Conservation (phyloP, 1,139 yeast species). For the Hansenula sp. region DNA sequence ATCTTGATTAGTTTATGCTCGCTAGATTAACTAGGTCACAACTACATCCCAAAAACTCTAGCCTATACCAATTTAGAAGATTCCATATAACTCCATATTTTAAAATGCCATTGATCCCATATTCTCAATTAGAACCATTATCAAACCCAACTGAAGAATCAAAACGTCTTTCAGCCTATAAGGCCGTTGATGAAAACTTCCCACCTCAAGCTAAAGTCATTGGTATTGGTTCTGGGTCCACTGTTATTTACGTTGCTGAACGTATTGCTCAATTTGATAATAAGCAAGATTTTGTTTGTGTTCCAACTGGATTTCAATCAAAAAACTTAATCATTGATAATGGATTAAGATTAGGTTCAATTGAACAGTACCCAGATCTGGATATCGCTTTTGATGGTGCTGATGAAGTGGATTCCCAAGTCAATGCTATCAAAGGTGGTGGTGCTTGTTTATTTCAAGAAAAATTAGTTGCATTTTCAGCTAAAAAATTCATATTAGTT, state of each 20-base stretch:
- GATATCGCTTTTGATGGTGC: constrained; percentile 99
- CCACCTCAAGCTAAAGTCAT: constrained; percentile 67
- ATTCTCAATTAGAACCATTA: constrained; percentile 22
- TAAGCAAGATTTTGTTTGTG: constrained; percentile 63
- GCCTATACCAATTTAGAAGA: too few relatives aligned
- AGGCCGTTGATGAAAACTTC: constrained; percentile 88
- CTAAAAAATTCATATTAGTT: constrained; percentile 75
- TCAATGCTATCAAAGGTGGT: constrained; percentile 95
- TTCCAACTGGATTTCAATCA: constrained; percentile 97
- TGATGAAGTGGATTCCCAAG: constrained; percentile 81
- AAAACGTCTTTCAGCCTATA: constrained; percentile 83
- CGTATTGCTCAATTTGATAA: constrained; percentile 69
- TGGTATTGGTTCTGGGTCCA: constrained; percentile 96
- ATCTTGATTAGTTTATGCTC: not conserved
- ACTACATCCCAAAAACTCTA: too few relatives aligned
- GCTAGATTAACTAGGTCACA: not conserved
- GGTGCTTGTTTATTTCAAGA: constrained; percentile 98
- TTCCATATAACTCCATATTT: too few relatives aligned
- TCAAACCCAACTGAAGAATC: constrained; percentile 34
- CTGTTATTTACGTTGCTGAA: constrained; percentile 95
- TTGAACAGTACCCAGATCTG: constrained; percentile 75
- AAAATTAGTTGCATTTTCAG: constrained; percentile 83
- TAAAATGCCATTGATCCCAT: constrained; percentile 20
- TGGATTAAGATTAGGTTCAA: constrained; percentile 72
- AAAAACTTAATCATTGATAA: constrained; percentile 80